These are phyloP conservation scores for Ophiostoma novo-ulmi DNA, from an alignment of 2,329 filamentous ascomycete genomes.

Conservation along the genomic window DNA sequence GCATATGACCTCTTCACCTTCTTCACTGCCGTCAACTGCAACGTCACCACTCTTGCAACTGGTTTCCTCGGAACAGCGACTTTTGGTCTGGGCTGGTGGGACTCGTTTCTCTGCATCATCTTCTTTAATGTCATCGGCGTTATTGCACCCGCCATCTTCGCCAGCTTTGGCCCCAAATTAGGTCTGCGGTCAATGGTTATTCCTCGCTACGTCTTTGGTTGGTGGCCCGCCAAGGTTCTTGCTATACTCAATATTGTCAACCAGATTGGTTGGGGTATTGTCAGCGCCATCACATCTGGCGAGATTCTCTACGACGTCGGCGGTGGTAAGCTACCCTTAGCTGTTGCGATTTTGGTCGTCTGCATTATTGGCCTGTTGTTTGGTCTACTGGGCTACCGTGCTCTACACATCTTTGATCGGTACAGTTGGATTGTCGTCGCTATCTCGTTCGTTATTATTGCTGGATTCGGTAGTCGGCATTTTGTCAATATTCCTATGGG, in stretches of 20 bases:
- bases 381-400: background rate
- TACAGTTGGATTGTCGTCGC: slow-evolving; percentile 12
- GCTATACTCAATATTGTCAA: background rate
- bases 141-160: background rate
- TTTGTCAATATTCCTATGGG: background rate
- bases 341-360: background rate
- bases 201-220: slow-evolving; percentile 13
- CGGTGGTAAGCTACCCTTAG: background rate
- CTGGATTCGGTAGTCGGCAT: background rate
- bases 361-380: background rate
- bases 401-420: slow-evolving; percentile 1
- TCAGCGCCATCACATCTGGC: slow-evolving; percentile 7
- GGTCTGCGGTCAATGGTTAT: slow-evolving; percentile 8
- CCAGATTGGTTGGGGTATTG: slow-evolving; percentile 7
- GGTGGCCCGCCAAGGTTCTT: slow-evolving; percentile 13
- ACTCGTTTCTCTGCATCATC: slow-evolving; percentile 4
- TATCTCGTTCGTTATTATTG: background rate
- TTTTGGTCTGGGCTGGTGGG: slow-evolving; percentile 3
- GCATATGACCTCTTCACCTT: background rate
- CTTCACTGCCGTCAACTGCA: slow-evolving; percentile 3
- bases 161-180: slow-evolving; percentile 3
- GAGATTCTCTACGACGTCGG: slow-evolving; percentile 8
- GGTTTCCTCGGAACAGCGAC: slow-evolving; percentile 5
- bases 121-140: slow-evolving; percentile 1
- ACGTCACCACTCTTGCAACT: slow-evolving; percentile 2